Evolutionary conservation across 257 asterid species (phyloP), one percentile per base, ranked within the genome.

Genomic region (Solanum clarkiae): DNA sequence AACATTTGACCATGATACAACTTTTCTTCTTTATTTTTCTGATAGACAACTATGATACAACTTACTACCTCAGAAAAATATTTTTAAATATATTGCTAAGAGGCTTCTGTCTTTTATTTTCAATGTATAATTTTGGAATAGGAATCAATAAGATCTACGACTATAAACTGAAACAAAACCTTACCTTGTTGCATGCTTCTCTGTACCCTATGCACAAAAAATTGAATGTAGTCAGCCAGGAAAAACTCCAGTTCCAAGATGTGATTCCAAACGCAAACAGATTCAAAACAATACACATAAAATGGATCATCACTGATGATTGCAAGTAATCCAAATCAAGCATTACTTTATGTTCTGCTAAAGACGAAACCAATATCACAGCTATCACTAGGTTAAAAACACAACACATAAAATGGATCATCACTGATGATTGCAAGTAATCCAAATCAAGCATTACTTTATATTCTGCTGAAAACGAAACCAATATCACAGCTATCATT

Each of bases 181-280:
- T 86, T 91, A 93, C 96, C 95, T 92, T 66, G 91, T 88, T 22
- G 86, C 87, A 65, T 85, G 84, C 79, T 82, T 20, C 81, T 87
- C 92, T 49, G 74, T 85, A 69, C 87, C 95, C 97, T 93, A 93
- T 22, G 79, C 57, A 82, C 83, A 80, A 86, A 72, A 83, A 84
- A 89, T 1, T 80, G 47, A 55, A 54, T n/a, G 59, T 18, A 63
- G 29, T 79, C 65, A 79, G 83, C 83, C 83, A 53, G 26, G 83
- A 53, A 26, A 70, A 10, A 49, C 10, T 49, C 62, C 62, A 47
- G 26, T 66, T 79, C 45, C 65, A 79, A 79, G 10, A 53, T 53
- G 83, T 53, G 63, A 49, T 24, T 75, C 12, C 10, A 79, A 79
- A 18, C 29, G 10, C 65, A 79, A 79, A 53, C 26, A 8, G 22